phyloP scores from a whole-genome alignment of 305 asterid genomes.

The Solanum chacoense region DNA sequence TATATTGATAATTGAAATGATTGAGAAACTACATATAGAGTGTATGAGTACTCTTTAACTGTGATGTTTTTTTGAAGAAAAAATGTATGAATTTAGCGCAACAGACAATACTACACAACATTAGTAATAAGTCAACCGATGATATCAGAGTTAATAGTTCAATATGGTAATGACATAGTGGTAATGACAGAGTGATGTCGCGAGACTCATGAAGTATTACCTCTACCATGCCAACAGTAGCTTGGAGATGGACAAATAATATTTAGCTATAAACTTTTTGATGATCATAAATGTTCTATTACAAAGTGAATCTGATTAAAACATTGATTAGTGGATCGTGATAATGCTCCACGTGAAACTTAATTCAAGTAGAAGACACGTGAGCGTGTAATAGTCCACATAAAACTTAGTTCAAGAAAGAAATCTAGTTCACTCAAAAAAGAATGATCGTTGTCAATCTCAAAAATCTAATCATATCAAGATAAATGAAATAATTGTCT shows the following conservation, averaged over 20 bases:
- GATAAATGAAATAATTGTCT: too few species aligned
- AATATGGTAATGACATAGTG: too few species aligned
- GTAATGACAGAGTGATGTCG: too few species aligned
- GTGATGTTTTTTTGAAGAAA: neutral
- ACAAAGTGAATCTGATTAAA: neutral
- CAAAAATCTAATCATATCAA: too few species aligned
- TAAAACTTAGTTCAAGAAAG: neutral
- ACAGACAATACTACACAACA: neutral
- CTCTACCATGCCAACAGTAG: neutral
- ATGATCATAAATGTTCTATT: neutral
- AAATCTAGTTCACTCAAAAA: too few species aligned
- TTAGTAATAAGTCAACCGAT: neutral
- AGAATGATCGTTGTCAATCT: too few species aligned
- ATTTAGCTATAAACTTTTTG: too few species aligned
- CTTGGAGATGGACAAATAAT: neutral
- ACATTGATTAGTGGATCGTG: neutral
- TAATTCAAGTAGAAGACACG: neutral
- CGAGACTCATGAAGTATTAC: too few species aligned
- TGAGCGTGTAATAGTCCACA: neutral
- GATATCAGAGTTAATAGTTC: too few species aligned
- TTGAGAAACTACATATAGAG: neutral
- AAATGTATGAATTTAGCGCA: neutral
- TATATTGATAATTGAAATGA: neutral
- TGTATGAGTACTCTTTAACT: too few species aligned
- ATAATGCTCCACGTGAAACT: neutral